Evolutionary conservation across 805 yeast species (phyloP).

Genomic region (Ogataea philodendri): DNA sequence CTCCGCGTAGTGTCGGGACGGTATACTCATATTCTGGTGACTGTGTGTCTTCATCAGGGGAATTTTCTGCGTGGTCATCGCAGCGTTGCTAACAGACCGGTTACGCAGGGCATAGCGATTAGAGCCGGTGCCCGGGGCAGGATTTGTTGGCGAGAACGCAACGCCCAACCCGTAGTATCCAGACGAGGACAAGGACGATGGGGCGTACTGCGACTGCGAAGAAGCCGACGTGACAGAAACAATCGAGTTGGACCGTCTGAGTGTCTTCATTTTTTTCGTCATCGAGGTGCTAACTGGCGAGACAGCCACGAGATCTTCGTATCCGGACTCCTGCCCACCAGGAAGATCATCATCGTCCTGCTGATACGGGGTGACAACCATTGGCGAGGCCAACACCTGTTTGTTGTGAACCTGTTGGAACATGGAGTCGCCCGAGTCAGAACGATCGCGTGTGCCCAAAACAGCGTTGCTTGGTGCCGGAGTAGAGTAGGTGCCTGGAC

Average conservation of each 20-base stretch:
- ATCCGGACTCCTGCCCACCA: conserved; percentile 3
- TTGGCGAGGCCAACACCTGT: conserved; percentile 17
- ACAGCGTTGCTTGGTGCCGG: conserved; percentile 1
- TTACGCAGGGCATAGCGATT: conserved; percentile 13
- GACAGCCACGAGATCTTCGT: conserved; percentile 23
- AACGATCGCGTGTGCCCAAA: conserved; percentile 16
- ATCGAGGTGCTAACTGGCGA: conserved; percentile 28
- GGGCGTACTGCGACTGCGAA: conserved; percentile 22
- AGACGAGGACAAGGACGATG: conserved; percentile 10
- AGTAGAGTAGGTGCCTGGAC: not conserved
- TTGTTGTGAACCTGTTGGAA: conserved; percentile 8
- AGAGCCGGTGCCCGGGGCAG: conserved; percentile 2
- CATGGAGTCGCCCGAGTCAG: conserved; percentile 22
- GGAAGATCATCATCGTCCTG: conserved; percentile 19
- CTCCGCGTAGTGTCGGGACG: conserved; percentile 5
- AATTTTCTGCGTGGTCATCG: conserved; percentile 8
- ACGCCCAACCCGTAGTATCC: conserved; percentile 6
- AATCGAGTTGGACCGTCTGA: conserved; percentile 31
- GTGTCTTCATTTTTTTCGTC: conserved; percentile 29
- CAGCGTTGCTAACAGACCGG: conserved; percentile 21
- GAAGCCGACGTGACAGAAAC: conserved; percentile 27
- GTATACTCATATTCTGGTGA: conserved; percentile 3
- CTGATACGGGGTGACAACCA: conserved; percentile 20
- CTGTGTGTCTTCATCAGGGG: conserved; percentile 10
- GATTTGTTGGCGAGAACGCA: conserved; percentile 13